Percentiles rank a stretch among this genome's conserved stretches.
phyloP scores from a whole-genome alignment of 2,329 filamentous ascomycete genomes.

The Trichoderma lentiforme region DNA sequence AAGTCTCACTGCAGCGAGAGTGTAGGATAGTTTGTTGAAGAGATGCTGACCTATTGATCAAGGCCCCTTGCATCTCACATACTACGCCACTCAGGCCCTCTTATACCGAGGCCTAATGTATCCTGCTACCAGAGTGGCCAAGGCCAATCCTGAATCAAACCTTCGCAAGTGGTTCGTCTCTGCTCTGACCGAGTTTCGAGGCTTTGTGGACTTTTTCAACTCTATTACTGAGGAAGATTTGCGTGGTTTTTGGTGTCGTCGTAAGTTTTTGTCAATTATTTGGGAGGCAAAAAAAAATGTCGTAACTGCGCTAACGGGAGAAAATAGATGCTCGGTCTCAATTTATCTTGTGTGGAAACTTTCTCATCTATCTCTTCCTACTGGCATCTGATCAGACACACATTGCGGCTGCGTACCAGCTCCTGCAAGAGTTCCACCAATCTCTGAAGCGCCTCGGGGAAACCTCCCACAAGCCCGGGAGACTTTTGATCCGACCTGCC shows the following conservation, averaged over 20 bases:
- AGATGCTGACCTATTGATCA: neutral
- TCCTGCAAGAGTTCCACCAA: constrained; percentile 37
- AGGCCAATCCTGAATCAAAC: constrained; percentile 34
- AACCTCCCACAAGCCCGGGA: constrained; percentile 31
- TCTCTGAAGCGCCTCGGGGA: constrained; percentile 34
- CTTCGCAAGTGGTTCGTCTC: constrained; percentile 35
- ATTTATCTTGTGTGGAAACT: constrained; percentile 46
- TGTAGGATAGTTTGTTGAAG: too few relatives aligned
- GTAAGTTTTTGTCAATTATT: constrained; percentile 30
- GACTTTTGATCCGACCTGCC: constrained; percentile 35
- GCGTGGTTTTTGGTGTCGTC: constrained; percentile 43
- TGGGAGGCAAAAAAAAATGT: neutral
- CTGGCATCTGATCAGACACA: constrained; percentile 37
- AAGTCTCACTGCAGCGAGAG: neutral
- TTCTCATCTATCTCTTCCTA: constrained; percentile 47
- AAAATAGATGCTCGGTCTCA: constrained; percentile 38
- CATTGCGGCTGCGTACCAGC: constrained; percentile 34
- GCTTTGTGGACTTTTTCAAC: constrained; percentile 39
- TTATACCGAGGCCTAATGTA: constrained; percentile 45
- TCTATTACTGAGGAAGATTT: constrained; percentile 35
- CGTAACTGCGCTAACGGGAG: neutral
- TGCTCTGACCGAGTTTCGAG: constrained; percentile 36
- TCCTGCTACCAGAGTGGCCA: constrained; percentile 42
- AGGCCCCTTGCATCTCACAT: constrained; percentile 42
- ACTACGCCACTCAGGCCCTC: constrained; percentile 41